Conservation (phyloP, 768 basidiomycete genomes). For the Tephrocybe sp. region DNA sequence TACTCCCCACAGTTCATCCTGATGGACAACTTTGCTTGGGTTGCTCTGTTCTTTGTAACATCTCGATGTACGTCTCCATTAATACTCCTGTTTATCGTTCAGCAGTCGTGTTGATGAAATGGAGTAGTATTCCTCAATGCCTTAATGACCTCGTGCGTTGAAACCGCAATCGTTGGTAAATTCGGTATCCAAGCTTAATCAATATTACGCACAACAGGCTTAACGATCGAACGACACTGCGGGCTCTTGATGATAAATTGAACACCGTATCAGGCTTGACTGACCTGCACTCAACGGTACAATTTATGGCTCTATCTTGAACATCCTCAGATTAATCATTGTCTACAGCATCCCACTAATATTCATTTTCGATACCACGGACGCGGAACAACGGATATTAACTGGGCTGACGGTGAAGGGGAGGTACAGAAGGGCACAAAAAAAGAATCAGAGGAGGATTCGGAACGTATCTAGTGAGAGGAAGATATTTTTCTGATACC, state of each 20-base stretch:
- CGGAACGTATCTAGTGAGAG: no score
- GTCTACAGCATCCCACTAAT: no score
- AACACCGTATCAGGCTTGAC: background rate
- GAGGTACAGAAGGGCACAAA: no score
- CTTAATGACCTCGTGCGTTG: constrained; percentile 14
- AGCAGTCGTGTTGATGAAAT: background rate
- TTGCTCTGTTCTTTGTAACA: constrained; percentile 13
- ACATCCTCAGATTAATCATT: no score
- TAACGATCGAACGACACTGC: constrained; percentile 6
- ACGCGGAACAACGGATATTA: no score
- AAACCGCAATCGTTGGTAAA: background rate
- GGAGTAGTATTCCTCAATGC: constrained; percentile 13
- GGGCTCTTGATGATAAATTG: background rate
- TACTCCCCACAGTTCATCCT: background rate
- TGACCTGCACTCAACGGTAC: background rate
- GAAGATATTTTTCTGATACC: no score
- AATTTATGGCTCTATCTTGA: no score
- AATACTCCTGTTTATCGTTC: background rate
- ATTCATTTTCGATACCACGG: no score
- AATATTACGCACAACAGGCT: background rate
- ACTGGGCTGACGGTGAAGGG: no score
- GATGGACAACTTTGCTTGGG: constrained; percentile 6
- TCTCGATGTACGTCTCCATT: constrained; percentile 8
- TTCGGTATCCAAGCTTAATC: background rate
- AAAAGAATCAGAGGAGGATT: no score